A percentile compares a stretch with the other conserved stretches of the same genome.
These are phyloP conservation scores for Fonsecaea monophora DNA, from an alignment of 2,329 filamentous ascomycete genomes.

Conservation along the genomic window DNA sequence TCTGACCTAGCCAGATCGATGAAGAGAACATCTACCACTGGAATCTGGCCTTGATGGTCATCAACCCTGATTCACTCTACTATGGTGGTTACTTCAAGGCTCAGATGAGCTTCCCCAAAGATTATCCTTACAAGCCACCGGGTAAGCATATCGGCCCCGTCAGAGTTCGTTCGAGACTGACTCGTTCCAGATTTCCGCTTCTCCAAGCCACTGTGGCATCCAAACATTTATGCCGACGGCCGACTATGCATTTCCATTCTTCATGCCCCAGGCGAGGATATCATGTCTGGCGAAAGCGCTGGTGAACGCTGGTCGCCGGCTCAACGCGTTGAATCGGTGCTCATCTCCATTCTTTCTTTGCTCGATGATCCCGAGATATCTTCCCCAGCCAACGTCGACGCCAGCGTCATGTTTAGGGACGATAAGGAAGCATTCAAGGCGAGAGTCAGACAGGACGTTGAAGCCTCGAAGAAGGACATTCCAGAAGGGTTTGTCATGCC, in stretches of 20 bases:
- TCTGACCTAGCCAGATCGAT: slow-evolving; percentile 63
- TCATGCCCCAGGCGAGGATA: slow-evolving; percentile 87
- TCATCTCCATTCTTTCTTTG: slow-evolving; percentile 88
- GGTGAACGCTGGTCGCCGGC: slow-evolving; percentile 93
- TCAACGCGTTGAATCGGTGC: slow-evolving; percentile 91
- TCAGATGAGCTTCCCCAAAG: slow-evolving; percentile 82
- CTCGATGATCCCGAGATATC: slow-evolving; percentile 93
- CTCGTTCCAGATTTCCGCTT: slow-evolving; percentile 75
- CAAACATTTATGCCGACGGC: slow-evolving; percentile 91
- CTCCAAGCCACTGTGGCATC: slow-evolving; percentile 79
- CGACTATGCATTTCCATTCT: slow-evolving; percentile 96
- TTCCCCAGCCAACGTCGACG: slow-evolving; percentile 94
- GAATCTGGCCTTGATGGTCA: slow-evolving; percentile 86
- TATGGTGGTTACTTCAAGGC: slow-evolving; percentile 92
- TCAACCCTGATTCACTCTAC: slow-evolving; percentile 90
- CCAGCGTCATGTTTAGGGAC: slow-evolving; percentile 83
- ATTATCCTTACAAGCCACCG: slow-evolving; percentile 89
- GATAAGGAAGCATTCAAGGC: slow-evolving; percentile 72
- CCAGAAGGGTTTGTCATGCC: slow-evolving; percentile 84
- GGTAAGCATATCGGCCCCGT: slow-evolving; percentile 48
- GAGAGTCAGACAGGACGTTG: slow-evolving; percentile 72
- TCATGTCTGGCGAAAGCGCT: slow-evolving; percentile 87
- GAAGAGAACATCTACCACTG: slow-evolving; percentile 86
- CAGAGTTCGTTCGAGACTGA: slow-evolving; percentile 18
- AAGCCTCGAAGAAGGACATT: slow-evolving; percentile 77